Evolutionary conservation across 1,284 basidiomycete species (phyloP).

Genomic region (Irpex lacteus): DNA sequence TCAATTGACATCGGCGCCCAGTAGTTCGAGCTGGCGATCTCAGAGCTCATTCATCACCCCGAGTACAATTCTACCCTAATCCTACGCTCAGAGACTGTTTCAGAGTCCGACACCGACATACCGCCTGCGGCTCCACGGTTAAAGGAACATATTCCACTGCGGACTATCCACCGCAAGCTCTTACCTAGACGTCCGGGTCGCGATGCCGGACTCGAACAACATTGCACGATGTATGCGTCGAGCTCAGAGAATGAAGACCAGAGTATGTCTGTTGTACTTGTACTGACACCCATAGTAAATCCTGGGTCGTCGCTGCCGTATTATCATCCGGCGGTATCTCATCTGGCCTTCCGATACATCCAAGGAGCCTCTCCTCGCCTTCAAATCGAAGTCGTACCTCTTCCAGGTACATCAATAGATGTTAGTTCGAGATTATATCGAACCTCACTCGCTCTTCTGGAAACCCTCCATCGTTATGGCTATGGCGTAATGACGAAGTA

Average conservation of each 20-base stretch:
- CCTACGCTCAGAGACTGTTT: constrained; percentile 66
- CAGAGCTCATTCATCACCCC: constrained; percentile 72
- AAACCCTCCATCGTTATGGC: constrained; percentile 82
- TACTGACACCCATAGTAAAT: constrained; percentile 60
- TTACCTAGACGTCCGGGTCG: constrained; percentile 72
- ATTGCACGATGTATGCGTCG: constrained; percentile 62
- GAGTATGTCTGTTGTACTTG: constrained; percentile 40
- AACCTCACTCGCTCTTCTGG: constrained; percentile 78
- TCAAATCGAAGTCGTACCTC: constrained; percentile 55
- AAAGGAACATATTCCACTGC: constrained; percentile 36
- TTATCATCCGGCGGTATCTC: constrained; percentile 74
- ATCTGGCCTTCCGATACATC: constrained; percentile 70
- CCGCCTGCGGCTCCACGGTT: constrained; percentile 38
- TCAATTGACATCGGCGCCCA: background rate
- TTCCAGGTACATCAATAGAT: constrained; percentile 49
- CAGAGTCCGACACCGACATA: constrained; percentile 37
- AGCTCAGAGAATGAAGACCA: constrained; percentile 10
- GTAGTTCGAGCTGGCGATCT: constrained; percentile 64
- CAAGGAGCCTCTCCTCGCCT: constrained; percentile 26
- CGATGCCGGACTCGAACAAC: constrained; percentile 67
- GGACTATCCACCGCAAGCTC: constrained; percentile 58
- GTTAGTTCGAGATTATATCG: constrained; percentile 68
- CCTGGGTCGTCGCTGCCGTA: constrained; percentile 57
- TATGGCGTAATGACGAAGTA: constrained; percentile 82
- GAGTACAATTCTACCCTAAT: constrained; percentile 85